Evolutionary conservation across 768 basidiomycete species (phyloP).

Genomic region (Obba rivulosa): DNA sequence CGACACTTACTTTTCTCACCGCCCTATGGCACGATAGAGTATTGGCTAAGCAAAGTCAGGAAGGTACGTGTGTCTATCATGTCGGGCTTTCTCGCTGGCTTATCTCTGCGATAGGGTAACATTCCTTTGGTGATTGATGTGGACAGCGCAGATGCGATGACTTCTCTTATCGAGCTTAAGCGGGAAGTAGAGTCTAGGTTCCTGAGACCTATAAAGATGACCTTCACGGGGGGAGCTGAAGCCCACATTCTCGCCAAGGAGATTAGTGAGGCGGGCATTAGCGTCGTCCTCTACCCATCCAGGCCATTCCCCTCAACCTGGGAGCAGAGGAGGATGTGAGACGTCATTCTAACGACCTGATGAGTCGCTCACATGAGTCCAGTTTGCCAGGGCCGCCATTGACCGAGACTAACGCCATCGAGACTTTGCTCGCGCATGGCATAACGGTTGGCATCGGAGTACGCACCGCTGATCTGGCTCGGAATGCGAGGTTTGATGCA

Average conservation of each 20-base stretch:
- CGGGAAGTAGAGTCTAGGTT: constrained; percentile 44
- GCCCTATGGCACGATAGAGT: constrained; percentile 33
- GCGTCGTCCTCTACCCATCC: constrained; percentile 60
- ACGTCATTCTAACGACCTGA: not conserved
- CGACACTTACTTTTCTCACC: constrained; percentile 51
- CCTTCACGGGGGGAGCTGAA: constrained; percentile 52
- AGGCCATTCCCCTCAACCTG: constrained; percentile 68
- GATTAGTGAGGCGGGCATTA: constrained; percentile 57
- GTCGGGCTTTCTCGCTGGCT: not conserved
- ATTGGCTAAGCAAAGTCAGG: constrained; percentile 37
- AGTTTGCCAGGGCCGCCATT: constrained; percentile 71
- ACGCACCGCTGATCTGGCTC: constrained; percentile 61
- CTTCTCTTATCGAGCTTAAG: constrained; percentile 58
- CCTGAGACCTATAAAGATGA: constrained; percentile 32
- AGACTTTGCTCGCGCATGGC: constrained; percentile 54
- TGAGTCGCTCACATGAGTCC: constrained; percentile 2
- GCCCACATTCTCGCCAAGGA: constrained; percentile 66
- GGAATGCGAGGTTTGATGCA: constrained; percentile 74
- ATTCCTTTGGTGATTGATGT: constrained; percentile 56
- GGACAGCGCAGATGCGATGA: constrained; percentile 62
- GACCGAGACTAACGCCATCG: constrained; percentile 51
- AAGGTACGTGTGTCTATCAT: constrained; percentile 30
- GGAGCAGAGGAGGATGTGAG: constrained; percentile 55
- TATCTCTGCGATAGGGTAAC: constrained; percentile 31
- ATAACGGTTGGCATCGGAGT: constrained; percentile 72